Conservation (phyloP, 306 rosid genomes). For the Pueraria montana region DNA sequence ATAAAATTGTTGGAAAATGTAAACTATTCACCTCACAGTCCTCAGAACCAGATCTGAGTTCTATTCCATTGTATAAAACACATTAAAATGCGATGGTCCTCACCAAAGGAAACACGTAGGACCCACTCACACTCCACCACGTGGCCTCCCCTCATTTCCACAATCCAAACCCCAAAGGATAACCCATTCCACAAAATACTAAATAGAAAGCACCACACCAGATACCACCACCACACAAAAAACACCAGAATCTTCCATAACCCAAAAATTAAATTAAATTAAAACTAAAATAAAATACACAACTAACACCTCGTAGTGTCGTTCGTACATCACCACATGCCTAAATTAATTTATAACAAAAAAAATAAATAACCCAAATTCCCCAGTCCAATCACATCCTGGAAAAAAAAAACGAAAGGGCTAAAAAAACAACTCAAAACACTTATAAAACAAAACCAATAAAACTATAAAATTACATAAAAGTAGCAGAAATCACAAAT, state of each 20-base stretch:
- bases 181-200: background rate
- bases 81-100: slow-evolving; percentile 20
- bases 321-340: slow-evolving; percentile 39
- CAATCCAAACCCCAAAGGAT: slow-evolving; percentile 14
- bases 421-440: background rate
- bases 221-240: too few relatives aligned
- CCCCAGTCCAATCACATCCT: slow-evolving; percentile 43
- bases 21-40: slow-evolving; percentile 54
- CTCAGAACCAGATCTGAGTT: slow-evolving; percentile 20
- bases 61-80: background rate
- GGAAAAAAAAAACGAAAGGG: background rate
- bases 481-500: slow-evolving; percentile 50
- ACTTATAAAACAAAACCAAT: slow-evolving; percentile 26
- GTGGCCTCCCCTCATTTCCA: slow-evolving; percentile 44
- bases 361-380: slow-evolving; percentile 48
- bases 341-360: slow-evolving; percentile 43
- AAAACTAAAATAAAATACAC: background rate
- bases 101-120: slow-evolving; percentile 24
- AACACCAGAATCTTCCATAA: slow-evolving; percentile 29
- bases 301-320: background rate
- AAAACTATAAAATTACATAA: slow-evolving; percentile 42
- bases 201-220: slow-evolving; percentile 25
- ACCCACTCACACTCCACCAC: slow-evolving; percentile 51
- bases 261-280: background rate
- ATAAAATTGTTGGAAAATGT: background rate